These are phyloP conservation scores for Trypanosoma conorhini DNA, from an alignment of 208 protist genomes.

Conservation along the genomic window DNA sequence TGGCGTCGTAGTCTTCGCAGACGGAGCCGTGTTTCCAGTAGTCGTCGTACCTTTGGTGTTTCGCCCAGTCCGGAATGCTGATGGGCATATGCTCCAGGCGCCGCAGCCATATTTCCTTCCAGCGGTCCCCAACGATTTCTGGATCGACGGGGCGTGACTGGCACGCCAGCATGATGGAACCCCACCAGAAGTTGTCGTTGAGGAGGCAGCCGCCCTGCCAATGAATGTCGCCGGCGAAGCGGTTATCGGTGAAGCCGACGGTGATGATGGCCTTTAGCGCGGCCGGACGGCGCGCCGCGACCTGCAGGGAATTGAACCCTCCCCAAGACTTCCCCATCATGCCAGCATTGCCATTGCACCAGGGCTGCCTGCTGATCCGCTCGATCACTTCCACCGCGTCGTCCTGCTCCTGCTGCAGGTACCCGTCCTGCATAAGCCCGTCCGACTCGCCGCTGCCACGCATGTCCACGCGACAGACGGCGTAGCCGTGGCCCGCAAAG, in stretches of 20 bases:
- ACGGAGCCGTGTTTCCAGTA: constrained; percentile 71
- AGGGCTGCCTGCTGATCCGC: constrained; percentile 56
- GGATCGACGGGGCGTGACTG: constrained; percentile 46
- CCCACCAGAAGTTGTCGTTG: constrained; percentile 79
- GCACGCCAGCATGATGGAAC: constrained; percentile 63
- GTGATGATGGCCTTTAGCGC: constrained; percentile 64
- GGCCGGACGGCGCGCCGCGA: constrained; percentile 51
- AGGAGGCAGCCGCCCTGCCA: constrained; percentile 72
- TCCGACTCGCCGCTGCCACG: constrained; percentile 63
- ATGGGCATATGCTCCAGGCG: constrained; percentile 52
- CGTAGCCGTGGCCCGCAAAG: constrained; percentile 54
- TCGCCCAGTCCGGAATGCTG: constrained; percentile 47
- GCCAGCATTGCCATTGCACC: constrained; percentile 61
- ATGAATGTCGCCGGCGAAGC: constrained; percentile 71
- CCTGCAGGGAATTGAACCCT: constrained; percentile 69
- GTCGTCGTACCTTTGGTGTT: constrained; percentile 51
- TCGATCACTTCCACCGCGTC: constrained; percentile 66
- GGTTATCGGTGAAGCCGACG: constrained; percentile 65
- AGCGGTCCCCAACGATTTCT: constrained; percentile 42
- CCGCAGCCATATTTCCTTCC: constrained; percentile 55
- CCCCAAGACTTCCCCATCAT: constrained; percentile 78
- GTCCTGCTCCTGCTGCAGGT: constrained; percentile 61
- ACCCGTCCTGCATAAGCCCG: constrained; percentile 54
- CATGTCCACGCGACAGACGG: constrained; percentile 64
- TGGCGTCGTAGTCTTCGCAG: constrained; percentile 53